These are phyloP conservation scores for Gossypium ekmanianum DNA, from an alignment of 345 rosid species.

Conservation along the genomic window DNA sequence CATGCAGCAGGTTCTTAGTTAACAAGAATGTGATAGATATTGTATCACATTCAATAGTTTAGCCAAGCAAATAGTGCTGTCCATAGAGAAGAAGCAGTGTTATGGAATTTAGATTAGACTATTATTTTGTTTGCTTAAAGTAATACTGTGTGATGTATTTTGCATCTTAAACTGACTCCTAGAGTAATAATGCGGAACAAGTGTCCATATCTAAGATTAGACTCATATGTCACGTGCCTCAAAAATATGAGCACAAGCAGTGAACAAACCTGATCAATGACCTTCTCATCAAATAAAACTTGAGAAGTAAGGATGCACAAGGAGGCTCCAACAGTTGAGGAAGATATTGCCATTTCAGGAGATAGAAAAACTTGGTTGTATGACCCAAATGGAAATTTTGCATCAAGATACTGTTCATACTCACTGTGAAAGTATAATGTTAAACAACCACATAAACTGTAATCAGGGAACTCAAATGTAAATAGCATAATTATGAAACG, in stretches of 20 bases:
- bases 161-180: background rate
- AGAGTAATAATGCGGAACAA: background rate
- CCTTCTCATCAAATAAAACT: conserved; percentile 75
- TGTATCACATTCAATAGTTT: background rate
- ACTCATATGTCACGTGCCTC: background rate
- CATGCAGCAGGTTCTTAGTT: background rate
- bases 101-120: background rate
- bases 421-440: conserved; percentile 47
- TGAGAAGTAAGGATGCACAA: conserved; percentile 76
- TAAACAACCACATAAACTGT: conserved; percentile 23
- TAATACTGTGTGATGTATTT: background rate
- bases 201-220: background rate
- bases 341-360: conserved; percentile 80
- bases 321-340: conserved; percentile 77
- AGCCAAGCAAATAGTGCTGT: background rate
- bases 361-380: conserved; percentile 88
- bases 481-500: background rate
- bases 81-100: background rate
- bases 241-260: background rate
- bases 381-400: conserved; percentile 86
- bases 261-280: conserved; percentile 75
- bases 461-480: background rate
- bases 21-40: background rate
- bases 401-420: conserved; percentile 84
- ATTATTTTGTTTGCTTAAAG: background rate